Evolutionary conservation across 2,329 filamentous ascomycete genomes (phyloP), one percentile per base, ranked within the genome.

Genomic region (Fulvia fulva): DNA sequence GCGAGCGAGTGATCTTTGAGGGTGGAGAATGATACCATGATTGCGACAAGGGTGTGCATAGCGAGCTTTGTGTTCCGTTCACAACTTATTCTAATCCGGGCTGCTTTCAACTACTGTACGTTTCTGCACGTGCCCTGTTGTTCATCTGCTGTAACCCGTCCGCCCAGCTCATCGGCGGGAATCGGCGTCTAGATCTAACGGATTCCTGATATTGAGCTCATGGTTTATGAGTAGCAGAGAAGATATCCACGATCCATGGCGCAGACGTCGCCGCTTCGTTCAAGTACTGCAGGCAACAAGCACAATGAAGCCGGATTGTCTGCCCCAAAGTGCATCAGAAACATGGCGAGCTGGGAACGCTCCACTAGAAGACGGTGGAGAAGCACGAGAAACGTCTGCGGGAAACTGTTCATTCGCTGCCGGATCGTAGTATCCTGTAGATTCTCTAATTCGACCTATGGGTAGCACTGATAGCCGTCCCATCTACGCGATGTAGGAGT

Each of bases 401-500:
- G 4, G n/a, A n/a, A n/a, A 16, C 8, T 14, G 19, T 47, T 9
- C n/a, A 5, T 19, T 3, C 25, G 11, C 44, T 47, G 44, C 19
- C 6, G 16, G 21, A 26, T 50, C 47, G 26, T 32, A 11, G 26
- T 50, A 50, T 50, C 23, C 47, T 50, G 47, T 50, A 32, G 26
- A 8, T 23, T 50, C 23, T 32, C 12, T 50, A 11, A 11, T 14
- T 26, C 21, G 16, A 30, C 12, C n/a, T n/a, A 21, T 21, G 16
- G 11, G 47, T 9, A 50, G 26, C n/a, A 21, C 47, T 32, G n/a
- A 23, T 51, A 62, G 22, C 5, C 44, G 4, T 12, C 44, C 14
- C 11, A 8, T 26, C 26, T 50, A 80, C 23, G 78, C 78, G 65
- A 80, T 72, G 66, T 80, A 80, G 57, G 68, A 70, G 68, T 79